Evolutionary conservation across 768 basidiomycete genomes (phyloP).

Genomic region (Panaeolus cyanescens): DNA sequence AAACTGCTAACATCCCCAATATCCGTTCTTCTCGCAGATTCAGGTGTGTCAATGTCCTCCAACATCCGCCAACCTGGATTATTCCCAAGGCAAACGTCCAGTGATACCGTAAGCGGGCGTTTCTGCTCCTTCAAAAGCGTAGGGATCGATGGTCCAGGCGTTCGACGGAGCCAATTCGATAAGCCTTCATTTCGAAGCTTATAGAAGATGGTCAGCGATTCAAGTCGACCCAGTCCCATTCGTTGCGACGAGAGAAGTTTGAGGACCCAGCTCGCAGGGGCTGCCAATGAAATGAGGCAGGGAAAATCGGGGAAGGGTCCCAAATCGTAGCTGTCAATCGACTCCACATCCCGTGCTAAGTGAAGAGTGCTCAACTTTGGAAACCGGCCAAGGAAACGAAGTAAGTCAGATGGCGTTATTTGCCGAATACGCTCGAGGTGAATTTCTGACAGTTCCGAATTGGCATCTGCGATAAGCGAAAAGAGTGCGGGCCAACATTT

Average conservation of each 20-base stretch:
- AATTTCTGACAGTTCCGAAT: constrained; percentile 17
- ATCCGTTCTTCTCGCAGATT: constrained; percentile 2
- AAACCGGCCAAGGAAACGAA: constrained; percentile 17
- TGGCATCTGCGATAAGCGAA: constrained; percentile 14
- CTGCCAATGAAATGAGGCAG: constrained; percentile 15
- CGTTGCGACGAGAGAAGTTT: constrained; percentile 21
- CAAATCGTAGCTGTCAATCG: constrained; percentile 15
- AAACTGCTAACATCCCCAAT: constrained; percentile 15
- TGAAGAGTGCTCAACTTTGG: constrained; percentile 14
- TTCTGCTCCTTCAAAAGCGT: constrained; percentile 15
- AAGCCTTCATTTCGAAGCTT: constrained; percentile 21
- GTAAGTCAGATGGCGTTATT: constrained; percentile 16
- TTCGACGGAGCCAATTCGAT: constrained; percentile 18
- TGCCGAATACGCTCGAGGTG: constrained; percentile 17
- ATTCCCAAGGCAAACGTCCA: constrained; percentile 18
- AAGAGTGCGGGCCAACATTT: constrained; percentile 25
- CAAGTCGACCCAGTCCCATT: constrained; percentile 17
- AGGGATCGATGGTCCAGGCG: constrained; percentile 18
- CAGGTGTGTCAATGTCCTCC: constrained; percentile 14
- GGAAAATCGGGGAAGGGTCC: constrained; percentile 22
- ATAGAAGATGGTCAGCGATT: constrained; percentile 19
- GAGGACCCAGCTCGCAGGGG: constrained; percentile 22
- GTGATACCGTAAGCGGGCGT: constrained; percentile 15
- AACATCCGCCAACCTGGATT: constrained; percentile 24
- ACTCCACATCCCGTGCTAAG: constrained; percentile 18